phyloP scores from a whole-genome alignment of 2,329 filamentous ascomycete species.

The Colletotrichum coccodes region DNA sequence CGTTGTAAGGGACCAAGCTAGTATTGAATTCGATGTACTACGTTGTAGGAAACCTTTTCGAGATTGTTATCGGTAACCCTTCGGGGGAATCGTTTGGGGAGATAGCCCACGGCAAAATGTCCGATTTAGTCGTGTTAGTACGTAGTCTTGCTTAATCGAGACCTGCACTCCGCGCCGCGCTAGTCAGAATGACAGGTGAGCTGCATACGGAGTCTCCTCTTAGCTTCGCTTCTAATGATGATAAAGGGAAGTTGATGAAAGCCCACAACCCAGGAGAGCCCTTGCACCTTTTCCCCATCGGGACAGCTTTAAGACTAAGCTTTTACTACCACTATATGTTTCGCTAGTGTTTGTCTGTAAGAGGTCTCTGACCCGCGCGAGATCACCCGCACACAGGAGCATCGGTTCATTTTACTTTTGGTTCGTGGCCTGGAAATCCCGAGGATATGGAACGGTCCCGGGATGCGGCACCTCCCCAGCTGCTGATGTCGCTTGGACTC shows the following conservation, averaged over 20 bases:
- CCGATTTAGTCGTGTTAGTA: not conserved
- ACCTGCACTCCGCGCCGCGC: not conserved
- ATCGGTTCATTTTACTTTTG: not conserved
- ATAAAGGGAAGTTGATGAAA: not conserved
- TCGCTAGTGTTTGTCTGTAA: not conserved
- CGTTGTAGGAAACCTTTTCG: too few relatives aligned
- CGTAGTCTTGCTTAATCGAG: not conserved
- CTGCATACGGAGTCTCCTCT: not conserved
- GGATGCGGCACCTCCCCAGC: not conserved
- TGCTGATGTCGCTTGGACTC: not conserved
- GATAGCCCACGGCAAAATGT: not conserved
- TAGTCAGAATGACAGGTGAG: not conserved
- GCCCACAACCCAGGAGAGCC: not conserved
- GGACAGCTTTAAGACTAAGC: not conserved
- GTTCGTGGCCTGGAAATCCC: not conserved
- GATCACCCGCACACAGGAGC: not conserved
- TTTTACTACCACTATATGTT: not conserved
- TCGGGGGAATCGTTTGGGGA: not conserved
- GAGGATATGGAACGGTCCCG: not conserved
- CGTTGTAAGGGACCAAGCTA: not conserved
- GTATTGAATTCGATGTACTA: not conserved
- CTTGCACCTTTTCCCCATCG: not conserved
- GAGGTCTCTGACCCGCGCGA: not conserved
- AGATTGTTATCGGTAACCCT: not conserved
- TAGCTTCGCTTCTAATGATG: not conserved